These are phyloP conservation scores for Cichorium intybus DNA, from an alignment of 140 eudicot species.

Conservation along the genomic window DNA sequence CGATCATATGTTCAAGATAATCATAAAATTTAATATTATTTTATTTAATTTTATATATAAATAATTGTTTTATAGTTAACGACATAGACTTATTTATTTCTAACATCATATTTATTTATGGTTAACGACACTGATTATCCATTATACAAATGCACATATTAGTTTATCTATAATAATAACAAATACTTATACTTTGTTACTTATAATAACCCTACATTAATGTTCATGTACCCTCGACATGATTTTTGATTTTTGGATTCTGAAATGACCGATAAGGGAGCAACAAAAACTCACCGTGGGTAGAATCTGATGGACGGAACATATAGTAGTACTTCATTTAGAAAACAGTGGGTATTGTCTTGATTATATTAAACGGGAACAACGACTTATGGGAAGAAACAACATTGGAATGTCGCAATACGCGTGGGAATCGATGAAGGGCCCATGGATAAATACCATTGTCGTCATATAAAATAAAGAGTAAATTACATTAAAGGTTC, in stretches of 20 bases:
- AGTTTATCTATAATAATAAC: no score
- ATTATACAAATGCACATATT: not conserved
- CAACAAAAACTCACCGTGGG: conserved; percentile 26
- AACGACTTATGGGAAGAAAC: conserved; percentile 19
- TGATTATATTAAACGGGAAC: conserved; percentile 20
- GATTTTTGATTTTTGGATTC: conserved; percentile 2
- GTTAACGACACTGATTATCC: no score
- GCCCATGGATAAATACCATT: not conserved
- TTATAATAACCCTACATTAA: not conserved
- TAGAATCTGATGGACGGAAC: conserved; percentile 24
- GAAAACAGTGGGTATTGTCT: conserved; percentile 31
- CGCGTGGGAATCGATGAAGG: not conserved
- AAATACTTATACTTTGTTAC: no score
- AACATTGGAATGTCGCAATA: conserved; percentile 6
- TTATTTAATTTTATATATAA: no score
- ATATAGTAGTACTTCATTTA: not conserved
- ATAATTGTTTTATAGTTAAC: no score
- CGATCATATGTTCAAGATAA: no score
- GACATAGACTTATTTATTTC: no score
- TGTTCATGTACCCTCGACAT: not conserved
- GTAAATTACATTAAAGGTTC: no score
- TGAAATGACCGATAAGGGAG: conserved; percentile 10
- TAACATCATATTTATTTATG: no score
- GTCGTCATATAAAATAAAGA: not conserved
- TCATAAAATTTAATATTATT: no score